Percentiles rank a stretch among this genome's conserved stretches.
These are phyloP conservation scores for Fusarium protoensiforme DNA, from an alignment of 2,329 filamentous ascomycete genomes.

Conservation along the genomic window DNA sequence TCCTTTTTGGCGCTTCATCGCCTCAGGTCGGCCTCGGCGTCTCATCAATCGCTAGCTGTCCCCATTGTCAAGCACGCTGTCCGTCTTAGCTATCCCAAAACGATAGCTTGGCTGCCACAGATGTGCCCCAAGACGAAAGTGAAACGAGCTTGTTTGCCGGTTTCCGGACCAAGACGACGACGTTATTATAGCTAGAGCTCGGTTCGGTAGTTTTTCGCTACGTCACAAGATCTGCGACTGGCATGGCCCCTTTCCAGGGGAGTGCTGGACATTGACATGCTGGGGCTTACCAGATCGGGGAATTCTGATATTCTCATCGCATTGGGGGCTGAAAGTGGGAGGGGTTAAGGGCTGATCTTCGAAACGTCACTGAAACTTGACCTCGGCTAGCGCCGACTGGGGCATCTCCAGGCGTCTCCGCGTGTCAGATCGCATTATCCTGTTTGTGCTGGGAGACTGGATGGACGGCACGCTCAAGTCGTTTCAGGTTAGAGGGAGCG, in stretches of 20 bases:
- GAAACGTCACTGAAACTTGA: not conserved
- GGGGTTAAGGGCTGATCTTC: not conserved
- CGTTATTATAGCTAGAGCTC: not conserved
- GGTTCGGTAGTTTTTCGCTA: not conserved
- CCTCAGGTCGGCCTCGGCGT: not conserved
- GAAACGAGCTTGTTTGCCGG: not conserved
- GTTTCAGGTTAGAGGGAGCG: not conserved
- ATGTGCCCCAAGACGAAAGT: not conserved
- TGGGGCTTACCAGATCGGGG: not conserved
- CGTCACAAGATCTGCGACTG: not conserved
- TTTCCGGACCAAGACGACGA: not conserved
- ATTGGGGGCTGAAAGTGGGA: not conserved
- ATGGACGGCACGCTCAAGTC: not conserved
- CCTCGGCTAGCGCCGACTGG: not conserved
- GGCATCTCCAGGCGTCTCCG: not conserved
- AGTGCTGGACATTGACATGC: not conserved
- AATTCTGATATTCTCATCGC: slow-evolving; percentile 1
- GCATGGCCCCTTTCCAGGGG: not conserved
- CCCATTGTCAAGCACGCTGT: not conserved
- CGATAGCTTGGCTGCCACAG: not conserved
- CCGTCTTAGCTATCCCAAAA: not conserved
- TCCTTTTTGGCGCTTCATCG: not conserved
- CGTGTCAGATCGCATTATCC: not conserved
- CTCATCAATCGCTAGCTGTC: not conserved
- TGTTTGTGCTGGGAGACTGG: not conserved